A percentile compares a stretch with the other conserved stretches of the same genome.
Evolutionary conservation across 2,329 filamentous ascomycete genomes (phyloP).

Genomic region (Fonsecaea monophora): DNA sequence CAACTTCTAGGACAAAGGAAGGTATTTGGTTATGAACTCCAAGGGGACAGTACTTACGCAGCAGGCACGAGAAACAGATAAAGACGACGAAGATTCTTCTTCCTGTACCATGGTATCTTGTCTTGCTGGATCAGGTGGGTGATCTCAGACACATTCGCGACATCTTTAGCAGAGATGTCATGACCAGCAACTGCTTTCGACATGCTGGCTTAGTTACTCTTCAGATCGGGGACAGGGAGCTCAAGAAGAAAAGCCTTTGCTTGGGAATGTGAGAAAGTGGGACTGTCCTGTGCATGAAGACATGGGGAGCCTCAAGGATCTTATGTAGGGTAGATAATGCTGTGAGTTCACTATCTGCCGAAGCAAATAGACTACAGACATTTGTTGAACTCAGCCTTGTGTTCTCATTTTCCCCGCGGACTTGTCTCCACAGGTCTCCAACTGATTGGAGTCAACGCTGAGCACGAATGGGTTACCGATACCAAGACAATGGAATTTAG

Average conservation of each 20-base stretch:
- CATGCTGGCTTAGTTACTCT: conserved; percentile 17
- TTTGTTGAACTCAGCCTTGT: conserved; percentile 15
- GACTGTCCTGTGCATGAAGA: neutral
- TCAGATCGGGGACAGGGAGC: neutral
- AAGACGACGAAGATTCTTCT: conserved; percentile 63
- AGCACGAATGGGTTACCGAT: neutral
- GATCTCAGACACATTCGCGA: conserved; percentile 32
- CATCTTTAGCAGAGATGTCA: conserved; percentile 30
- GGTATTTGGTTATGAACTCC: neutral
- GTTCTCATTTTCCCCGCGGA: conserved; percentile 9
- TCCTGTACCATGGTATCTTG: conserved; percentile 61
- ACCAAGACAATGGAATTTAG: conserved; percentile 27
- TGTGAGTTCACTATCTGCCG: conserved; percentile 14
- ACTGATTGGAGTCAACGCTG: conserved; percentile 11
- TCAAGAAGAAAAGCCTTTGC: neutral
- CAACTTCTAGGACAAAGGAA: neutral
- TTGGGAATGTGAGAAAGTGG: neutral
- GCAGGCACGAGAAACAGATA: conserved; percentile 66
- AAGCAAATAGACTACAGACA: neutral
- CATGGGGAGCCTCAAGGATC: neutral
- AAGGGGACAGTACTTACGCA: conserved; percentile 44
- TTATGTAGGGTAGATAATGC: conserved; percentile 12
- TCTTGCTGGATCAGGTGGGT: conserved; percentile 42
- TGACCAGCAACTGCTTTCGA: conserved; percentile 28
- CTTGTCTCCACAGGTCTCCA: neutral